Base-by-base conservation (phyloP, 805 yeast species). In the Torulaspora franciscae region DNA sequence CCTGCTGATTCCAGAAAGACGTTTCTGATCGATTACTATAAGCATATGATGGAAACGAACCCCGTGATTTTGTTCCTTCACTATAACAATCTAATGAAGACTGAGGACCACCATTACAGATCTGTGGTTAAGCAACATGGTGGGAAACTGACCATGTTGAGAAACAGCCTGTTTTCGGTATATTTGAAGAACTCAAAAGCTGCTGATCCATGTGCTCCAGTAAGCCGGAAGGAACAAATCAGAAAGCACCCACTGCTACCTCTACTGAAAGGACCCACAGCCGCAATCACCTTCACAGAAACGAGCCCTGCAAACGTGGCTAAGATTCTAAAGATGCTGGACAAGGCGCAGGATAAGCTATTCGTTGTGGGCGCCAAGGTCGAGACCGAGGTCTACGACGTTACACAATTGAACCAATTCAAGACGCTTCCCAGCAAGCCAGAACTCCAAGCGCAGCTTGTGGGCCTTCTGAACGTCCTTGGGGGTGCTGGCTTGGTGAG, bases 401-500 rank as follows among this genome's bases (percentile, higher is more conserved):
- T 76, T 23, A 68, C 67, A 1, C 72, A 80, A 44, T 66, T 90
- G 39, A 71, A 76, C 34, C 56, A 72, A 50, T 85, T 86, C 71
- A 85, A 87, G 69, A 79, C 76, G 29, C 74, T 93, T 59, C 93
- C 95, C 34, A 67, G 80, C 4, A 71, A 81, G 59, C 79, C 76
- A 35, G 80, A 81, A 54, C 70, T 91, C 54, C 93, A 86, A 46
- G 79, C 85, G 7, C 85, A 90, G 73, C 76, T 93, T 55, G 83
- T 84, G 9, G 95, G 95, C 8, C 72, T 87, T 45, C 77, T 91
- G 59, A 81, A 90, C n/a, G 68, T 84, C 45, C 72, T 86, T 51
- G 86, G 95, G 46, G 98, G 97, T 59, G 90, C 87, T 36, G 95
- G 95, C 8, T 74, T 91, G 61, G 95, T 85, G 9, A 78, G 77